Percentiles rank a stretch among this genome's conserved stretches.
These are phyloP conservation scores for Saccharomycopsis synnaedendra DNA, from an alignment of 805 yeast genomes.

Conservation along the genomic window DNA sequence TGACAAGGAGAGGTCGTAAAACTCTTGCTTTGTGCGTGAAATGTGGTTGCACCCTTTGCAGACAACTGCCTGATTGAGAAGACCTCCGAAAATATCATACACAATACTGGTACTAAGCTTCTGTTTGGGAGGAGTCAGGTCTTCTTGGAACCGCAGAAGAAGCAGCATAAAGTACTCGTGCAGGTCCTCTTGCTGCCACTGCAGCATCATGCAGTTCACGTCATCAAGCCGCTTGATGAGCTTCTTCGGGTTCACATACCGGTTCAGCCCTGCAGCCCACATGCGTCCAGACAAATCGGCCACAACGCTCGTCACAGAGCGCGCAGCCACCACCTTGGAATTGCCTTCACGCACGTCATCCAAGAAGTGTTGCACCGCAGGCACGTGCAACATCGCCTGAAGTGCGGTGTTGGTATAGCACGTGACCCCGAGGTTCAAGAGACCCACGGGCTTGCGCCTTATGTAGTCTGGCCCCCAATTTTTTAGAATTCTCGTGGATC, in stretches of 20 bases:
- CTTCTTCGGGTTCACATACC: constrained; percentile 66
- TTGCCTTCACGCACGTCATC: constrained; percentile 43
- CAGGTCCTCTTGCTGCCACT: constrained; percentile 96
- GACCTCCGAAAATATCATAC: constrained; percentile 91
- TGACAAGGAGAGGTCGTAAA: constrained; percentile 83
- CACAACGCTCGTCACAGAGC: constrained; percentile 52
- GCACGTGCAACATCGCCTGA: constrained; percentile 82
- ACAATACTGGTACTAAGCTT: constrained; percentile 73
- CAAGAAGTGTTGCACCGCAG: constrained; percentile 80
- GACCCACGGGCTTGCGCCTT: constrained; percentile 47
- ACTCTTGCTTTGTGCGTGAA: constrained; percentile 83
- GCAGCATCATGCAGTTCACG: constrained; percentile 92
- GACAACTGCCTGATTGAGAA: constrained; percentile 71
- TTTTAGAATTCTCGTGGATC: constrained; percentile 48
- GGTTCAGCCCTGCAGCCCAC: constrained; percentile 35
- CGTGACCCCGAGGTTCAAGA: constrained; percentile 87
- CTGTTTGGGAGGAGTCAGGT: constrained; percentile 80
- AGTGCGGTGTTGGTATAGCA: constrained; percentile 95
- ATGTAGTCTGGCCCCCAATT: constrained; percentile 53
- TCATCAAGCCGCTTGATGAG: constrained; percentile 63
- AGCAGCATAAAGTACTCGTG: constrained; percentile 95
- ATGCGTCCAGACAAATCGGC: constrained; percentile 60
- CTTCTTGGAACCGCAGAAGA: constrained; percentile 81
- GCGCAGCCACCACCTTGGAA: constrained; percentile 34
- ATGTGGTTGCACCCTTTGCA: constrained; percentile 77